Base-by-base conservation (phyloP, 495 filamentous ascomycete genomes). In the Achaetomiella virescens region DNA sequence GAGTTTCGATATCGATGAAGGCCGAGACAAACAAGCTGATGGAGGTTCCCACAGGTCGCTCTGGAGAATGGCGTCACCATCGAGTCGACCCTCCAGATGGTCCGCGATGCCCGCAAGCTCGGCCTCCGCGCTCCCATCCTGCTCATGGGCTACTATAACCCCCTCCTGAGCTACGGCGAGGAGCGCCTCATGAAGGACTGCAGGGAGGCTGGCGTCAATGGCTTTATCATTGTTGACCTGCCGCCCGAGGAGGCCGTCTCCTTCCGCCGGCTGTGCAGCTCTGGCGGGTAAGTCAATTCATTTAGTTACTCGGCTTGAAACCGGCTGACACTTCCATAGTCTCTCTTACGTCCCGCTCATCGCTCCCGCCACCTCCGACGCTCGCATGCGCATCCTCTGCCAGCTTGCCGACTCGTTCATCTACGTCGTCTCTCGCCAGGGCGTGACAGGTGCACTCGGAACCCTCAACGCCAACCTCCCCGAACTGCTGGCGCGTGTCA, bases 101-200 rank as follows among this genome's bases (percentile, higher is more conserved):
- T 96, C 25, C 81, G 86, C 61, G 75, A 86, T 42, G 87, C 92
- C 21, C 80, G 93, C 55, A 74, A 77, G 52, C 79, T 78, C 42
- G 95, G 95, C 24, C 73, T 97, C 48, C 83, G 75, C 58, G 84
- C 85, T 2, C 93, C 93, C 6, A 76, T 99, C 37, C 73, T 99
- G 54, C 79, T 99, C 59, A 99, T 99, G 93, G 93, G 93, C 53
- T 99, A 99, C 80, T 99, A 96, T 72, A 99, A 99, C 72, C 93
- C 93, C 1, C 73, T 97, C 47, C 75, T 96, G 44, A 87, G 82
- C 61, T 97, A 97, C 66, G 95, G 95, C 56, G 93, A 97, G 73
- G 89, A 95, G 74, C 78, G 78, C 47, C 83, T 97, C 69, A 75
- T 99, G 36, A 77, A 79, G 52, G 92, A 99, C 70, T 90, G 90